Evolutionary conservation across 768 basidiomycete genomes (phyloP), one percentile per base, ranked within the genome.

Genomic region (Tricholoma matsutake): DNA sequence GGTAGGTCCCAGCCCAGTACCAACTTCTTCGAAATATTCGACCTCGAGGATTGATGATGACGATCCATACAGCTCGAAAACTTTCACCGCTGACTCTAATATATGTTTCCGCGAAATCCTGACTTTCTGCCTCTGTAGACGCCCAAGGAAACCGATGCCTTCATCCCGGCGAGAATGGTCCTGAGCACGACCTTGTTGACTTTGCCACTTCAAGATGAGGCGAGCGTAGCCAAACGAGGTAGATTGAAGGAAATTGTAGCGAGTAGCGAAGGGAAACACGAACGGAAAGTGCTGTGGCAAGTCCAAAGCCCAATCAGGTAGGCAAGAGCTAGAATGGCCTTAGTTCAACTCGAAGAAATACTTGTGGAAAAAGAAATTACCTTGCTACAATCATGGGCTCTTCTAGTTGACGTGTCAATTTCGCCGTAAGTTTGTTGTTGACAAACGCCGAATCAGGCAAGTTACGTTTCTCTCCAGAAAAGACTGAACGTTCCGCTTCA

Each of bases 341-440:
- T 29, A 10, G 58, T 45, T 71, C 51, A 56, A 62, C 16, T 25
- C 0, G 51, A 37, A 41, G 16, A 58, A 31, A 14, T 54, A 35
- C 7, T 20, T 29, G 18, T n/a, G 18, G n/a, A 13, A n/a, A 61
- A 18, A 16, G 41, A 53, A 71, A 80, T 63, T 66, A 94, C 94
- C 94, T 96, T 1, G 96, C 97, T 47, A 99, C 95, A 64, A 99
- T 97, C 94, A 98, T 97, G 0, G 94, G 93, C 71, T 99, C 97
- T 68, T 99, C 97, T 45, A 99, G 73, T 71, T 98, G 97, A 35
- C 97, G 85, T 11, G 94, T 94, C n/a, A 99, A 82, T 74, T 99
- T 99, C 9, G 97, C 97, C 1, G 94, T 94, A 28, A 99, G 78
- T 74, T 99, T 99, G 78, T 97, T 98, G 73, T 98, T 99, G 63